Conservation (phyloP, 495 filamentous ascomycete genomes). For the Xylaria bambusicola region DNA sequence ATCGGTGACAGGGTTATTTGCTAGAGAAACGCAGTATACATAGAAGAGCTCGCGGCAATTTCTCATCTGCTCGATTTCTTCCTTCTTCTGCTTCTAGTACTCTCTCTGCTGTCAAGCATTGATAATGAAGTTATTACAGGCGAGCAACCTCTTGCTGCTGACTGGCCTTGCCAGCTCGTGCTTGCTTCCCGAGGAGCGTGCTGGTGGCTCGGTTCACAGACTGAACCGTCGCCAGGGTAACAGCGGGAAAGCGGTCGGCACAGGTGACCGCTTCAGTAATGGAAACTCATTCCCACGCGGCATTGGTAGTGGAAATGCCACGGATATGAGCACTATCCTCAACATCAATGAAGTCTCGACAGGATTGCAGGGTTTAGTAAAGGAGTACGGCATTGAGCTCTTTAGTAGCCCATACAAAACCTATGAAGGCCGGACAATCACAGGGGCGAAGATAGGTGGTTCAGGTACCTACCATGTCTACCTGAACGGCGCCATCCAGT, state of each 20-base stretch:
- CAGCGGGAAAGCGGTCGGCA: slow-evolving; percentile 30
- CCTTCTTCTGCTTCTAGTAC: background rate
- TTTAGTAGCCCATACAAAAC: slow-evolving; percentile 37
- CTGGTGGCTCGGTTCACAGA: slow-evolving; percentile 12
- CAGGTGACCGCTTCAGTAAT: slow-evolving; percentile 32
- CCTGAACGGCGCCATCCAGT: slow-evolving; percentile 35
- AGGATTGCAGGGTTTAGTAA: slow-evolving; percentile 34
- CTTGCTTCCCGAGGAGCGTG: slow-evolving; percentile 20
- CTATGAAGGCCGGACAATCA: slow-evolving; percentile 31
- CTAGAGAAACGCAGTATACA: background rate
- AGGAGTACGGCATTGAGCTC: slow-evolving; percentile 29
- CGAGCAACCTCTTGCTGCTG: slow-evolving; percentile 11
- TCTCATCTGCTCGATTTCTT: background rate
- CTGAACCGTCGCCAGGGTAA: slow-evolving; percentile 21
- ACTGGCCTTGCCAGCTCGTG: slow-evolving; percentile 18
- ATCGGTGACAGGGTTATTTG: background rate
- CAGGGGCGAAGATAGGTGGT: slow-evolving; percentile 29
- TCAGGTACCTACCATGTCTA: slow-evolving; percentile 33
- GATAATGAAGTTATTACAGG: slow-evolving; percentile 16
- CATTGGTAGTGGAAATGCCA: slow-evolving; percentile 28
- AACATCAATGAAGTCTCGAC: slow-evolving; percentile 37
- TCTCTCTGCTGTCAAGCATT: background rate
- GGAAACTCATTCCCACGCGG: slow-evolving; percentile 32
- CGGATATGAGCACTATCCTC: slow-evolving; percentile 29
- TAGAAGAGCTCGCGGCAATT: background rate